Evolutionary conservation across 2,329 filamentous ascomycete species (phyloP).

Genomic region (Colletotrichum salicis): DNA sequence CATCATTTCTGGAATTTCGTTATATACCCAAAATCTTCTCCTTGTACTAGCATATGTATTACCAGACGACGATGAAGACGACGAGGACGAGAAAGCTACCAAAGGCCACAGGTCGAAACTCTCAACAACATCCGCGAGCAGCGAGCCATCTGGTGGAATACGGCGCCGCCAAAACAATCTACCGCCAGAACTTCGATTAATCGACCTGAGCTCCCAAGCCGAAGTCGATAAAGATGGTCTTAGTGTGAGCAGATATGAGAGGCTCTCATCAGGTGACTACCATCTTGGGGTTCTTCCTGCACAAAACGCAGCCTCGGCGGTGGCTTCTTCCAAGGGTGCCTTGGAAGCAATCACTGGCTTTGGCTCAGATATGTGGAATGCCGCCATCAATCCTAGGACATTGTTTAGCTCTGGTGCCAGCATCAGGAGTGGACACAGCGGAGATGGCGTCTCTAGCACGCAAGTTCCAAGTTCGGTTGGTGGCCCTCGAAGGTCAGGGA

Average conservation of each 20-base stretch:
- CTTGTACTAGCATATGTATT: constrained; percentile 92
- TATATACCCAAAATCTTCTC: constrained; percentile 93
- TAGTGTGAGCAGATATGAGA: constrained; percentile 86
- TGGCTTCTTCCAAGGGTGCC: constrained; percentile 74
- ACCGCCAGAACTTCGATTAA: constrained; percentile 88
- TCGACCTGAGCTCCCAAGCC: constrained; percentile 87
- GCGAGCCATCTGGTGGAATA: constrained; percentile 72
- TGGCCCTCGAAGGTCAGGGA: constrained; percentile 42
- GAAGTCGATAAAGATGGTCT: constrained; percentile 89
- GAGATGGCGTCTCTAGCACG: constrained; percentile 66
- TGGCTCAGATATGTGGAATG: constrained; percentile 87
- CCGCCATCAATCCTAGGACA: constrained; percentile 84
- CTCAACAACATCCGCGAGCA: constrained; percentile 61
- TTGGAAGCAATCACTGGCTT: constrained; percentile 80
- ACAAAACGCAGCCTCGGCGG: constrained; percentile 71
- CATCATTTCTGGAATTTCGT: constrained; percentile 94
- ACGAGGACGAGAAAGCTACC: constrained; percentile 41
- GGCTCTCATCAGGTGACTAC: constrained; percentile 88
- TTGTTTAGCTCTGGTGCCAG: constrained; percentile 90
- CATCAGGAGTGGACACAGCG: constrained; percentile 70
- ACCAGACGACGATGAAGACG: constrained; percentile 74
- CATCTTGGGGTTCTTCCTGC: constrained; percentile 87
- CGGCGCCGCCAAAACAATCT: constrained; percentile 80
- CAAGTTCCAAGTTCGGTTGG: constrained; percentile 52
- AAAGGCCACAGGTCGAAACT: constrained; percentile 53